Evolutionary conservation across 148 eudicot genomes (phyloP).

Genomic region (Polygonum aviculare): DNA sequence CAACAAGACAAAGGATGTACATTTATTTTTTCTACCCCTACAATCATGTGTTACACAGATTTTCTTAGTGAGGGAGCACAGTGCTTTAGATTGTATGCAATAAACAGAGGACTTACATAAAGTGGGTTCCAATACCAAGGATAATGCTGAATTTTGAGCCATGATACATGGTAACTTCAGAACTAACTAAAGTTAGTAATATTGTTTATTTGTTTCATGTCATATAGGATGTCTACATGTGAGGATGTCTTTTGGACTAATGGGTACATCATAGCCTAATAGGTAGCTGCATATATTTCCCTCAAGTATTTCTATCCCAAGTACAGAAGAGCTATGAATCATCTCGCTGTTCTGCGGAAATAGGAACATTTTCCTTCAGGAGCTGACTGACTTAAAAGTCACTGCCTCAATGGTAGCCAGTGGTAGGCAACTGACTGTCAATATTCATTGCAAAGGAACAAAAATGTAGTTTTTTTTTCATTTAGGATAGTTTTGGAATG

Average conservation of each 20-base stretch:
- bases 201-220: neutral
- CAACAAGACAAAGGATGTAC: neutral
- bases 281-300: neutral
- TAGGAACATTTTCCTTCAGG: neutral
- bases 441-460: neutral
- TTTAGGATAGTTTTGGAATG: neutral
- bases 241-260: neutral
- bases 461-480: neutral
- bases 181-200: neutral
- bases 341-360: no score
- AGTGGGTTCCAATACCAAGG: neutral
- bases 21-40: neutral
- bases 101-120: neutral
- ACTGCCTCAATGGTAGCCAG: no score
- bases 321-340: neutral
- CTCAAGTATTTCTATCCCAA: neutral
- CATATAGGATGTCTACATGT: neutral
- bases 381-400: neutral
- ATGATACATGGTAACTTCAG: neutral
- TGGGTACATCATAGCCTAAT: neutral
- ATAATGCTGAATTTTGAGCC: neutral
- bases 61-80: neutral
- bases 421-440: neutral
- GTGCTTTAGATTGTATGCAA: neutral
- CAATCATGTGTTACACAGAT: neutral